phyloP scores from a whole-genome alignment of 352 stramenopile species.

The Globisporangium viniferum region DNA sequence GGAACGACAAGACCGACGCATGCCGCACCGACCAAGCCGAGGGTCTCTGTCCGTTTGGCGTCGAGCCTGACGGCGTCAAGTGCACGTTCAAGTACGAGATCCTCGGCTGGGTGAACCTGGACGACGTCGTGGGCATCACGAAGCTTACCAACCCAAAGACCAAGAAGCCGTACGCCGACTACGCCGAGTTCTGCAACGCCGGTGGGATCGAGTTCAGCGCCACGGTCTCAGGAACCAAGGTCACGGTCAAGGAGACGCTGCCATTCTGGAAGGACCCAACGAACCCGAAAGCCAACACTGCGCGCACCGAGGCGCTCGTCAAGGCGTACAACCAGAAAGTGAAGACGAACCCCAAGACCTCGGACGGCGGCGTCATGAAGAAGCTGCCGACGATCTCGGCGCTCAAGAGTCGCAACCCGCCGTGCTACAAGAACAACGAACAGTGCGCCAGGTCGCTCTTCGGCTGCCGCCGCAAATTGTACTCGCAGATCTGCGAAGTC shows the following conservation, averaged over 20 bases:
- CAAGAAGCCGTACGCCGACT: constrained; percentile 46
- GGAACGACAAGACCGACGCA: constrained; percentile 36
- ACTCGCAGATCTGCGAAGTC: constrained; percentile 53
- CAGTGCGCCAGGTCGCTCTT: constrained; percentile 38
- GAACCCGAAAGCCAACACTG: constrained; percentile 41
- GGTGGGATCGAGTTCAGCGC: constrained; percentile 55
- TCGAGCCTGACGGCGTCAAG: constrained; percentile 47
- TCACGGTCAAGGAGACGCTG: constrained; percentile 24
- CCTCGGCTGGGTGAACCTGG: constrained; percentile 48
- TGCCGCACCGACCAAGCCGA: constrained; percentile 36
- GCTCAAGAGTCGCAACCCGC: constrained; percentile 39
- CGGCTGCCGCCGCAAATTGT: constrained; percentile 48
- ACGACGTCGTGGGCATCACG: constrained; percentile 70
- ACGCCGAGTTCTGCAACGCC: constrained; percentile 61
- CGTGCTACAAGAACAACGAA: constrained; percentile 61
- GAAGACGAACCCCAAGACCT: constrained; percentile 22
- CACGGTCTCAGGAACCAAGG: not conserved
- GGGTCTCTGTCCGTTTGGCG: constrained; percentile 43
- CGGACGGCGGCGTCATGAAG: constrained; percentile 46
- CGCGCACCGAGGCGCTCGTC: constrained; percentile 42
- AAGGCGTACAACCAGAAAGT: constrained; percentile 38
- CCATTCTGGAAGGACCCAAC: constrained; percentile 63
- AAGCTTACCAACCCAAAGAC: constrained; percentile 36
- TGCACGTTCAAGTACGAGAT: constrained; percentile 79
- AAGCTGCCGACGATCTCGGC: constrained; percentile 31